Conservation (phyloP, 768 basidiomycete genomes). For the Mycena pura region DNA sequence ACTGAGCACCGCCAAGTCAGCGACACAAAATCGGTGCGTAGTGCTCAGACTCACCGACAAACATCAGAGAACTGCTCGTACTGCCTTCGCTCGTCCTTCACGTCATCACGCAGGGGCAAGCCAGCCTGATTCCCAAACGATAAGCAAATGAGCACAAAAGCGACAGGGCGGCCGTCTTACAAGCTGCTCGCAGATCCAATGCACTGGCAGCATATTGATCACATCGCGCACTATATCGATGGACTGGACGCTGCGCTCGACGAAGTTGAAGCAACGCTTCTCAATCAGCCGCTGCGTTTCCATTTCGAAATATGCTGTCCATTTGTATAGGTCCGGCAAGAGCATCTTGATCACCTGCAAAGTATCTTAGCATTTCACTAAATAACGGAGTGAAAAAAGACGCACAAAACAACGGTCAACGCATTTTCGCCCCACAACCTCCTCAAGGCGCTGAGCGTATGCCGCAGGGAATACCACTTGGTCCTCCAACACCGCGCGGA, state of each 20-base stretch:
- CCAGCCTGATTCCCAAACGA: constrained; percentile 42
- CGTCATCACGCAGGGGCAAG: constrained; percentile 48
- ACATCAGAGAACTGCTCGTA: constrained; percentile 54
- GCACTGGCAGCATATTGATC: constrained; percentile 64
- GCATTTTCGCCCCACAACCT: constrained; percentile 30
- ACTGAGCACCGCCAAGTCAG: constrained; percentile 30
- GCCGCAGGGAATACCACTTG: constrained; percentile 37
- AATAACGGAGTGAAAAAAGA: neutral
- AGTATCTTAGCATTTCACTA: neutral
- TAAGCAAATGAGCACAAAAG: constrained; percentile 17
- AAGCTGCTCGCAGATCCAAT: constrained; percentile 65
- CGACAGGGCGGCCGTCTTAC: constrained; percentile 44
- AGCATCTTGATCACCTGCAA: neutral
- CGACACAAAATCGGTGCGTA: neutral
- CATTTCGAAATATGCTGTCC: constrained; percentile 12
- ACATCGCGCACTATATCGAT: constrained; percentile 74
- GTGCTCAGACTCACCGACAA: constrained; percentile 44
- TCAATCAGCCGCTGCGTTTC: constrained; percentile 16
- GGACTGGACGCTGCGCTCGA: constrained; percentile 27
- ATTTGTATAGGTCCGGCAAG: neutral
- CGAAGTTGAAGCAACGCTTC: constrained; percentile 7
- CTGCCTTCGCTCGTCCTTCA: constrained; percentile 46
- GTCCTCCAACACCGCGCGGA: constrained; percentile 42
- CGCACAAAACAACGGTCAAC: constrained; percentile 32
- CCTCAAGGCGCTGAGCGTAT: constrained; percentile 42